phyloP scores from a whole-genome alignment of 164 flowering plant genomes.

The Akebia trifoliata region DNA sequence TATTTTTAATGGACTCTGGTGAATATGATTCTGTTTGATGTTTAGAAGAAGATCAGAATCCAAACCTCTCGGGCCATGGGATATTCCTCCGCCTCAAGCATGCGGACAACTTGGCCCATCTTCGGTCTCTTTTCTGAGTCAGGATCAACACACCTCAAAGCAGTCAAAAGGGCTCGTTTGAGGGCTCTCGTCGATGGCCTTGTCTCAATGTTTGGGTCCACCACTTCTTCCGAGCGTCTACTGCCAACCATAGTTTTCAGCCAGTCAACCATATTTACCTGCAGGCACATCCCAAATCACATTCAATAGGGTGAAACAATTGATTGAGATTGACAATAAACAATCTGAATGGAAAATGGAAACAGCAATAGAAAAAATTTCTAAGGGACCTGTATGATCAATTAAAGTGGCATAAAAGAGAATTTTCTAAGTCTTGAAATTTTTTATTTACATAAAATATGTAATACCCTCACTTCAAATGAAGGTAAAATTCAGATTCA shows the following conservation, averaged over 20 bases:
- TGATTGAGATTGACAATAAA: neutral
- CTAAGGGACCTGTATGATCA: neutral
- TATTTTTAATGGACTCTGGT: neutral
- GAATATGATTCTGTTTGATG: neutral
- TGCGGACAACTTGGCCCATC: conserved; percentile 87
- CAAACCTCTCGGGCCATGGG: conserved; percentile 75
- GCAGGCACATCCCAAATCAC: conserved; percentile 16
- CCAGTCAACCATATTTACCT: conserved; percentile 93
- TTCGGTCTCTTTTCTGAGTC: conserved; percentile 78
- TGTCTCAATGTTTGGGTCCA: conserved; percentile 65
- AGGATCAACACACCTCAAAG: conserved; percentile 85
- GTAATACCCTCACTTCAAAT: too few relatives aligned
- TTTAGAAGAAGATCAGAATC: conserved; percentile 8
- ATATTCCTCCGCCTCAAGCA: conserved; percentile 90
- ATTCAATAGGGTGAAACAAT: neutral
- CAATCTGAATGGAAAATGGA: neutral
- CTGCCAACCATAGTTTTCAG: conserved; percentile 79
- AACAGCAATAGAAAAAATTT: neutral
- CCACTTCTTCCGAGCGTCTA: conserved; percentile 77
- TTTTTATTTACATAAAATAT: too few relatives aligned
- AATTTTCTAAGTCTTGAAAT: too few relatives aligned
- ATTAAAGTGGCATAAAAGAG: neutral
- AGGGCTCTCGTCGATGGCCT: conserved; percentile 78
- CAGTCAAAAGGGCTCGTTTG: conserved; percentile 78
- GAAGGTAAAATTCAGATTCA: too few relatives aligned